Evolutionary conservation across 2,329 filamentous ascomycete genomes (phyloP).

Genomic region (Acrodontium crateriforme): DNA sequence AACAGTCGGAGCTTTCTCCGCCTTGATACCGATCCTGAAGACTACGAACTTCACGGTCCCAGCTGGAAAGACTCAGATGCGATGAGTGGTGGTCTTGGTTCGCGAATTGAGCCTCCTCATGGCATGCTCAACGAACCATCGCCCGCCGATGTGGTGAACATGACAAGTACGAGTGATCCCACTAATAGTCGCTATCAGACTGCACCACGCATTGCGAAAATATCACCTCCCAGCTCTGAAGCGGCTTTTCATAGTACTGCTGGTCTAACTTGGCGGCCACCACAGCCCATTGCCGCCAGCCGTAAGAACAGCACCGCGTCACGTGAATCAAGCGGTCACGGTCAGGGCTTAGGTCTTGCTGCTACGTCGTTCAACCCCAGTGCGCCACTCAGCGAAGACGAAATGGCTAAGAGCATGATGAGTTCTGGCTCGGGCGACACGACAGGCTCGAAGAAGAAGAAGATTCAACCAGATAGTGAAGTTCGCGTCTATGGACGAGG

Average conservation of each 20-base stretch:
- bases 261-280: constrained; percentile 14
- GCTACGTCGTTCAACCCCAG: constrained; percentile 14
- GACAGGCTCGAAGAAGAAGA: constrained; percentile 26
- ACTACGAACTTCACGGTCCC: background rate
- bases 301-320: constrained; percentile 87
- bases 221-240: constrained; percentile 11
- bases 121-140: constrained; percentile 1
- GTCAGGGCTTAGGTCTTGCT: no score
- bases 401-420: constrained; percentile 8
- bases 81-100: constrained; percentile 3
- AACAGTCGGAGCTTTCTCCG: constrained; percentile 1
- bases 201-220: no score
- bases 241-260: constrained; percentile 8
- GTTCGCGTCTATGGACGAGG: constrained; percentile 42
- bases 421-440: constrained; percentile 16
- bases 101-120: constrained; percentile 2
- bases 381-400: constrained; percentile 15
- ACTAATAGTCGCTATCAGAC: constrained; percentile 4
- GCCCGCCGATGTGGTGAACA: constrained; percentile 4
- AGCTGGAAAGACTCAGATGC: background rate
- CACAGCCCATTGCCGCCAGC: constrained; percentile 7
- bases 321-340: constrained; percentile 75
- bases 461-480: constrained; percentile 35
- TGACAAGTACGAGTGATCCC: constrained; percentile 9
- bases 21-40: constrained; percentile 1